A percentile compares a stretch with the other conserved stretches of the same genome.
These are phyloP conservation scores for Eucalyptus regnans DNA, from an alignment of 345 rosid genomes.

Conservation along the genomic window DNA sequence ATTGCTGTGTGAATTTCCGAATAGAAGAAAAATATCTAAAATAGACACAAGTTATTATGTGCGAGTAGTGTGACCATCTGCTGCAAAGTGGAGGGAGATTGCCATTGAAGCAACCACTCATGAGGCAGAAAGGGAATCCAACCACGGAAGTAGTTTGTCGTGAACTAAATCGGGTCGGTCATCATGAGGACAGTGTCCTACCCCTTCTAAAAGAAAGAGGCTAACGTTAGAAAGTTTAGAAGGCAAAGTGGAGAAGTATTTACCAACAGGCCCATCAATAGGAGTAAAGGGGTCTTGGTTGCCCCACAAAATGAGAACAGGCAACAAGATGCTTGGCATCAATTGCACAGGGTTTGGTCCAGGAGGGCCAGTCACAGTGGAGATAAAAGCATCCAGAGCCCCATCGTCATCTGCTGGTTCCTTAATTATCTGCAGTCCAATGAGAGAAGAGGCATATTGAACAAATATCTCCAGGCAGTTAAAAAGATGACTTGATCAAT, in stretches of 20 bases:
- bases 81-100: neutral
- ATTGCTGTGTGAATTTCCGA: neutral
- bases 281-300: constrained; percentile 82
- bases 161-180: constrained; percentile 76
- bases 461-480: neutral
- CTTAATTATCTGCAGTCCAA: constrained; percentile 48
- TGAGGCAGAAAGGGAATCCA: constrained; percentile 24
- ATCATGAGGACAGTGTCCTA: constrained; percentile 89
- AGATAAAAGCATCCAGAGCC: constrained; percentile 84
- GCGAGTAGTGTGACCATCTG: neutral
- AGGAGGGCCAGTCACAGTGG: constrained; percentile 85
- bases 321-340: constrained; percentile 43
- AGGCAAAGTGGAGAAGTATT: constrained; percentile 63
- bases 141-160: constrained; percentile 69
- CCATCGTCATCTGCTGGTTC: constrained; percentile 75
- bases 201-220: constrained; percentile 56
- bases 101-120: neutral
- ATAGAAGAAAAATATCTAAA: neutral
- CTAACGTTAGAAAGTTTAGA: constrained; percentile 39
- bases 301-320: constrained; percentile 78
- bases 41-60: neutral
- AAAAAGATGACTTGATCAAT: neutral
- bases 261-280: constrained; percentile 78
- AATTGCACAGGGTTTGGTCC: constrained; percentile 68
- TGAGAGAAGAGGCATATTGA: neutral